A percentile compares a stretch with the other conserved stretches of the same genome.
phyloP scores from a whole-genome alignment of 768 basidiomycete species.

The Phylloporus rhodoxanthus region DNA sequence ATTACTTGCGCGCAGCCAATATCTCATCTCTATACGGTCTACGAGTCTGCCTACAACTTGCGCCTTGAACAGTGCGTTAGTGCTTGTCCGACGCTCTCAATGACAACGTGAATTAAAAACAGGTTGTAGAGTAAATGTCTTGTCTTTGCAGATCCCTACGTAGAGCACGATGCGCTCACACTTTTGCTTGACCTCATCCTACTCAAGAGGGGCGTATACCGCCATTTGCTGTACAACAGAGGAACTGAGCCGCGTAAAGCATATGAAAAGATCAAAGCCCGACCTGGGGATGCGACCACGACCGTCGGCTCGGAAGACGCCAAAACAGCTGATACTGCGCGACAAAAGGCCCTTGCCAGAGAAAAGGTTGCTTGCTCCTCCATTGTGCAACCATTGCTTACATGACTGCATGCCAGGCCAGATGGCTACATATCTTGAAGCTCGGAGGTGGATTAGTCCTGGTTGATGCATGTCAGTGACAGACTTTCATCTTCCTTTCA shows the following conservation, averaged over 20 bases:
- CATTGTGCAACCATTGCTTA: slow-evolving; percentile 1
- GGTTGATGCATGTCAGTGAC: slow-evolving; percentile 65
- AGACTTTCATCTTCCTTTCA: background rate
- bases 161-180: slow-evolving; percentile 73
- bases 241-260: slow-evolving; percentile 57
- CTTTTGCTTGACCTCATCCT: slow-evolving; percentile 76
- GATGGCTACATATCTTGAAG: slow-evolving; percentile 54
- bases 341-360: slow-evolving; percentile 9
- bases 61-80: slow-evolving; percentile 80
- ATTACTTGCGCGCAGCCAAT: slow-evolving; percentile 64
- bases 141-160: slow-evolving; percentile 78
- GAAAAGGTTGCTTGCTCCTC: slow-evolving; percentile 23
- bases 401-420: slow-evolving; percentile 42
- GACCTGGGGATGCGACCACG: background rate
- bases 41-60: slow-evolving; percentile 71
- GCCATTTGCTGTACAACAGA: slow-evolving; percentile 77
- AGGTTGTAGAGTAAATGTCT: slow-evolving; percentile 49
- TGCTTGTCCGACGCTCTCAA: slow-evolving; percentile 13
- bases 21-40: slow-evolving; percentile 73
- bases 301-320: background rate
- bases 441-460: slow-evolving; percentile 55
- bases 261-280: slow-evolving; percentile 14
- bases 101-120: slow-evolving; percentile 4
- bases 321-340: background rate
- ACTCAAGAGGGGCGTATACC: slow-evolving; percentile 74